Evolutionary conservation across 1,284 basidiomycete species (phyloP), one percentile per base, ranked within the genome.

Genomic region (Agroathelia rolfsii): DNA sequence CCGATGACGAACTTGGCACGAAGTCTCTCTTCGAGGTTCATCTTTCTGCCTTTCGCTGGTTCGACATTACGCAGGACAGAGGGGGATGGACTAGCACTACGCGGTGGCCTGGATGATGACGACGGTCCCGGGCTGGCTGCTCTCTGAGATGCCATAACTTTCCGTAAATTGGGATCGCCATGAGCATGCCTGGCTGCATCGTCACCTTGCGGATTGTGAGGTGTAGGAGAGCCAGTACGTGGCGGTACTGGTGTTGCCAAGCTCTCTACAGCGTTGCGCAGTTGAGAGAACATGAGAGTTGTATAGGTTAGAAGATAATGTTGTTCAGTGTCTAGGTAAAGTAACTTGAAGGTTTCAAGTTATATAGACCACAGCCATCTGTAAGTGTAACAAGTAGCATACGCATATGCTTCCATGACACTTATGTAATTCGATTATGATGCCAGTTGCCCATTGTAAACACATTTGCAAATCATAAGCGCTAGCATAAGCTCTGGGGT

Each of bases 21-120:
- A 10, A 86, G 55, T 28, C 83, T 66, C 35, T 86, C 82, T 52
- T 86, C 82, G 0, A 85, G 59, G 7, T 68, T 76, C n/a, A 63
- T 59, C 49, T 72, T 75, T n/a, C n/a, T n/a, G n/a, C n/a, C n/a
- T n/a, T n/a, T n/a, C n/a, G n/a, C n/a, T n/a, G n/a, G n/a, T n/a
- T n/a, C n/a, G n/a, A n/a, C n/a, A n/a, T n/a, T n/a, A 35, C 57
- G 56, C 40, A 44, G 41, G 27, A 39, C 48, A 37, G 40, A 20
- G 20, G 57, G 42, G 10, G 38, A 21, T 12, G 28, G 17, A 24
- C 24, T 30, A 6, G 34, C 34, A 30, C 36, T 44, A 37, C 31
- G 47, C 4, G 46, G 20, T 18, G 39, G 28, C 8, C n/a, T n/a
- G n/a, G 56, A 42, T 28, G 32, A 43, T 34, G 43, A 51, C 19